Base-by-base conservation (phyloP, 2,329 filamentous ascomycete species). In the Cadophora malorum region DNA sequence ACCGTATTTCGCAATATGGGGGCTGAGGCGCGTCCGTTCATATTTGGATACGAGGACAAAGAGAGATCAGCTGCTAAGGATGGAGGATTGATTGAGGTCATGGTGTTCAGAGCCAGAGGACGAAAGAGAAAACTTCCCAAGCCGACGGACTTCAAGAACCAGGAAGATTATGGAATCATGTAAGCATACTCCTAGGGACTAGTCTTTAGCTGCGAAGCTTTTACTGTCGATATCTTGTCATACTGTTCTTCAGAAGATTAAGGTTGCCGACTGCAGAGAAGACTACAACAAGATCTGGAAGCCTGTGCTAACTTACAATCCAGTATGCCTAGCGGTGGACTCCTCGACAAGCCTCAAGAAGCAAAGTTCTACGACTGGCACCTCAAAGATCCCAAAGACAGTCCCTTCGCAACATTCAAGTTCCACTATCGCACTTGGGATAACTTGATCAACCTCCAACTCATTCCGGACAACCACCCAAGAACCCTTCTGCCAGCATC, bases 341-440 rank as follows among this genome's bases (percentile, higher is more conserved):
- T 88, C 7, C 66, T 88, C 2, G 82, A 86, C 21, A 79, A 79
- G 21, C 84, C 85, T 3, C 79, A 86, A 71, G 80, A 85, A 55
- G 80, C 82, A 12, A 80, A 76, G 12, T 88, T 81, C 74, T 88
- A 84, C 71, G 80, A 86, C 70, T 89, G 83, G 77, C 76, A 80
- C 53, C 78, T 88, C 3, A 73, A 81, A 25, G 86, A 88, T 66
- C 76, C 84, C 0, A 84, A 80, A 64, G 82, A 87, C 53, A 79
- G 75, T 1, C 86, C 86, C 0, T 88, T 82, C 69, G 82, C 82
- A 4, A 82, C 81, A 0, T 88, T 88, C 68, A 80, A 80, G 31
- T 86, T 88, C 69, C 84, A 88, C 68, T 88, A 88, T 70, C 82
- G 86, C 35, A 85, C 83, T 7, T 83, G 81, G 82, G 78, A 80